Base-by-base conservation (phyloP, 164 flowering plant species). In the Annona squamosa region DNA sequence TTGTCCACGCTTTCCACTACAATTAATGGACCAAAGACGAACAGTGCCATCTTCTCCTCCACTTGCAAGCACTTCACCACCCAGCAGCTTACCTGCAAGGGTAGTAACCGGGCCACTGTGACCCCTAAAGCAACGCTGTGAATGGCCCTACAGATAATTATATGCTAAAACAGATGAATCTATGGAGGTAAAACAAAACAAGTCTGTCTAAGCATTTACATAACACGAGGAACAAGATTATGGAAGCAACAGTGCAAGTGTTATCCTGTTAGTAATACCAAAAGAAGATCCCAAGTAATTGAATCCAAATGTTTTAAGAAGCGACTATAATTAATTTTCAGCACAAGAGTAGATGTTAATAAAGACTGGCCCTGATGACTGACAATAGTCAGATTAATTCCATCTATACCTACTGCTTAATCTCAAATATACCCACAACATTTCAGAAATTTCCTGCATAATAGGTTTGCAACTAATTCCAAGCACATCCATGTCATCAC, bases 31-130 rank as follows among this genome's bases (percentile, higher is more conserved):
- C 97, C 97, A 91, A 61, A 89, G 86, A 61, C 92, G 89, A 77
- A 91, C 90, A 19, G 91, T 86, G 52, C 88, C 84, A 80, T 91
- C 93, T 67, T 83, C 88, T 46, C 92, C 92, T 71, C 92, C 92
- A 82, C 92, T 88, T 65, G 90, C 92, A 77, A 88, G 81, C 66
- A 87, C 52, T 79, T 77, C 85, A 69, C 73, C 79, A 67, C 90
- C 89, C 48, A 88, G 71, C 72, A 88, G 76, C 77, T 82, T 83
- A 77, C 87, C 87, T 69, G 89, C 84, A 74, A 85, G 79, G 16
- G 85, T 72, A 48, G 82, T 77, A 73, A 88, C 92, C 65, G 90
- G 86, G 44, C 87, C 83, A 78, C 70, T 83, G 76, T 86, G 87
- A 72, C 89, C 89, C 78, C 77, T 82, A 13, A 85, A 85, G 71